These are phyloP conservation scores for Davidsoniella australis DNA, from an alignment of 2,329 filamentous ascomycete genomes.

Conservation along the genomic window DNA sequence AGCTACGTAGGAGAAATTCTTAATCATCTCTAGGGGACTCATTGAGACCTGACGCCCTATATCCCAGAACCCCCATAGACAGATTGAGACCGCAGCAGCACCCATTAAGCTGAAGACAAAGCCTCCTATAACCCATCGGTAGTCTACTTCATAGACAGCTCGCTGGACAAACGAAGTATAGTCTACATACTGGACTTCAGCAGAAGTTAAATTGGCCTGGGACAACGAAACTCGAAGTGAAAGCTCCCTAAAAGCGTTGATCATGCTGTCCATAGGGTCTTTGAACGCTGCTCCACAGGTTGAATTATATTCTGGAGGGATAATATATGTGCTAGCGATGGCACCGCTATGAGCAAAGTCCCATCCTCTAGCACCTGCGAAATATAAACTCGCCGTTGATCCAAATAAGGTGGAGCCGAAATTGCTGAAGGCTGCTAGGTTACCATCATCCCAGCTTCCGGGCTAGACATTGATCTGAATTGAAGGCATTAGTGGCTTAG, in stretches of 20 bases:
- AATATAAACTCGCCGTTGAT: slow-evolving; percentile 5
- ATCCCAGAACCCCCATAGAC: slow-evolving; percentile 12
- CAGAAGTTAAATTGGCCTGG: slow-evolving; percentile 4
- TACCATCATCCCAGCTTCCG: slow-evolving; percentile 9
- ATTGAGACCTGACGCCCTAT: slow-evolving; percentile 8
- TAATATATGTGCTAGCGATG: slow-evolving; percentile 10
- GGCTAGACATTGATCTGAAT: slow-evolving; percentile 1
- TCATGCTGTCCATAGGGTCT: slow-evolving; percentile 10
- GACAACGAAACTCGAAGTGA: slow-evolving; percentile 6
- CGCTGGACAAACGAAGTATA: slow-evolving; percentile 11
- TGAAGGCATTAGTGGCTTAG: not conserved
- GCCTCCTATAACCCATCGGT: slow-evolving; percentile 11
- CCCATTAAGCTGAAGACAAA: slow-evolving; percentile 9
- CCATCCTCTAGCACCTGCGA: slow-evolving; percentile 10
- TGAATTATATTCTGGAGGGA: slow-evolving; percentile 1
- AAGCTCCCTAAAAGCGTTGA: slow-evolving; percentile 9
- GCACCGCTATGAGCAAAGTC: slow-evolving; percentile 9
- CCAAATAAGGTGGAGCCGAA: slow-evolving; percentile 9
- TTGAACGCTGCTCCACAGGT: slow-evolving; percentile 9
- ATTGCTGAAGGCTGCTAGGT: slow-evolving; percentile 10
- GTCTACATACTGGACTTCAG: slow-evolving; percentile 7
- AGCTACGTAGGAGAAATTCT: slow-evolving; percentile 10
- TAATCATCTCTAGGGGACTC: slow-evolving; percentile 12
- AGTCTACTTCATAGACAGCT: slow-evolving; percentile 10
- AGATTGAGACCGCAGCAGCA: slow-evolving; percentile 1